Evolutionary conservation across 1,284 basidiomycete species (phyloP), one percentile per base, ranked within the genome.

Genomic region (Bondarzewia mesenterica): DNA sequence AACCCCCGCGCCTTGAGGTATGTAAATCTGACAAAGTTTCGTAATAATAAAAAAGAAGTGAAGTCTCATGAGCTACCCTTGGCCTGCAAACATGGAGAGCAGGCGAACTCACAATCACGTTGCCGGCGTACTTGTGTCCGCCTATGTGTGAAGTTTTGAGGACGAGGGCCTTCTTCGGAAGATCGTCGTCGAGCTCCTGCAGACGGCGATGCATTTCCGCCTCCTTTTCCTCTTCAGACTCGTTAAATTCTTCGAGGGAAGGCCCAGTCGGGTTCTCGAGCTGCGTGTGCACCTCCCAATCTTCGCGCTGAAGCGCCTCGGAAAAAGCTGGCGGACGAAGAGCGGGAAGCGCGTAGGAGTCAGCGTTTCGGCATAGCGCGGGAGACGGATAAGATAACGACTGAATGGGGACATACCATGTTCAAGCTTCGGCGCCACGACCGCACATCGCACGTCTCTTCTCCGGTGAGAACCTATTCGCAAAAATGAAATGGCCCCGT

Each of bases 81-180:
- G 36, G 26, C 4, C 16, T n/a, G 16, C 35, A 32, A 27, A 21
- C 15, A 44, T 22, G 35, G 38, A n/a, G n/a, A n/a, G 26, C 48
- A 48, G 41, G 41, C 27, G 49, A 18, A 70, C 86, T 61, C 60
- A 93, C 90, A 51, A 94, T 84, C 58, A 91, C 86, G 60, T 95
- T 94, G 22, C 94, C 94, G 16, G 89, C 85, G 62, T 85, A 96
- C 55, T 85, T 85, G 70, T 96, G 93, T 1, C 92, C 93, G 42
- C 93, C 92, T 42, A 93, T 75, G 66, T 96, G 94, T 23, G 89
- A 93, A 53, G 83, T 87, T 60, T 80, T 82, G 59, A 96, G 71
- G 51, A 97, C 82, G 41, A 94, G 83, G 7, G 83, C 89, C 52
- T 62, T 68, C 52, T 64, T 75, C 7, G 58, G 71, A 60, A 66